A percentile compares a stretch with the other conserved stretches of the same genome.
Conservation (phyloP, 2,329 filamentous ascomycete species). For the Fusarium sp. region DNA sequence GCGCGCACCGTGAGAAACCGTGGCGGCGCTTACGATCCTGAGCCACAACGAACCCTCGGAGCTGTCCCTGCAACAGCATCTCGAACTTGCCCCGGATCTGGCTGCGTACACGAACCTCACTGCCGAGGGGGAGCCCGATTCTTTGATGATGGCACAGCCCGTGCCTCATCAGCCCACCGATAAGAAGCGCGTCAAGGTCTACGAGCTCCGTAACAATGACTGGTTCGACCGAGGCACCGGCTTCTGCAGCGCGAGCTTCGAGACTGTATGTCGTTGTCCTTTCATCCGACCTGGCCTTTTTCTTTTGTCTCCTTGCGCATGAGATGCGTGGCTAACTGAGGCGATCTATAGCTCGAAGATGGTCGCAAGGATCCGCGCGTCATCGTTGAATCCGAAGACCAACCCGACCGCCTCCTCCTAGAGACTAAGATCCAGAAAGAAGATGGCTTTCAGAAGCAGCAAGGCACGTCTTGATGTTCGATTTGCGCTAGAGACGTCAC, state of each 20-base stretch:
- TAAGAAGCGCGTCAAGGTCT: constrained; percentile 92
- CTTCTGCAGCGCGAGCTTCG: constrained; percentile 84
- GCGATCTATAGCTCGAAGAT: constrained; percentile 60
- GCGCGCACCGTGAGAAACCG: constrained; percentile 52
- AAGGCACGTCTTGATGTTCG: constrained; percentile 69
- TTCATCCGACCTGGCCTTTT: constrained; percentile 8
- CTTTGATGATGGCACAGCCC: constrained; percentile 77
- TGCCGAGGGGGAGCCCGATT: constrained; percentile 66
- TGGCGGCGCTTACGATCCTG: constrained; percentile 69
- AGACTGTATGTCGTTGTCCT: constrained; percentile 69
- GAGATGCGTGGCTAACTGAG: constrained; percentile 40
- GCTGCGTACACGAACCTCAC: constrained; percentile 61
- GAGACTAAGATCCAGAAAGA: constrained; percentile 93
- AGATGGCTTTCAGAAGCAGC: constrained; percentile 97
- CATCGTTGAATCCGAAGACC: constrained; percentile 92
- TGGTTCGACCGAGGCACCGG: constrained; percentile 98
- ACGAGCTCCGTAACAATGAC: constrained; percentile 98
- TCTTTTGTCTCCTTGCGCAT: constrained; percentile 19
- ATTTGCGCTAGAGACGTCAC: constrained; percentile 30
- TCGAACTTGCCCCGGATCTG: constrained; percentile 65
- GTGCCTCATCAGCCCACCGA: constrained; percentile 76
- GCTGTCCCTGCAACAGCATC: constrained; percentile 69
- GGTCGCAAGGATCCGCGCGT: constrained; percentile 86
- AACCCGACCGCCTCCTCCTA: constrained; percentile 83
- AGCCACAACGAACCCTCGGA: constrained; percentile 63